phyloP scores from a whole-genome alignment of 1,284 basidiomycete genomes.

The Malassezia furfur region DNA sequence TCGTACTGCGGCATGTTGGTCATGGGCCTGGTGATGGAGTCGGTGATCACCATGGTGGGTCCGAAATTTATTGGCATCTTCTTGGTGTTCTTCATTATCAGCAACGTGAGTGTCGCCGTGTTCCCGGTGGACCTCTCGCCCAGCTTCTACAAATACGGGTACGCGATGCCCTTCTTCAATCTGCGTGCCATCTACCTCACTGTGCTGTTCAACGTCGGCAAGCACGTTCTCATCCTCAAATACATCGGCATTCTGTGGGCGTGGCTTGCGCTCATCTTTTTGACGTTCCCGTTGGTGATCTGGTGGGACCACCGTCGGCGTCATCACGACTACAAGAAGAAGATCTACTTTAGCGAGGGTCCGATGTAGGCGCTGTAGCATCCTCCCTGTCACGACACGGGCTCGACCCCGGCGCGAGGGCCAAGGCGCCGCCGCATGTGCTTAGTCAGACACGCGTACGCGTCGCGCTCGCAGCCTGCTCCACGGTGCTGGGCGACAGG shows the following conservation, averaged over 20 bases:
- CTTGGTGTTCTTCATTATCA: slow-evolving; percentile 36
- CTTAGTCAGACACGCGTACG: slow-evolving; percentile 2
- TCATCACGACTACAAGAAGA: neutral
- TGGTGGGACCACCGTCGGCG: slow-evolving; percentile 20
- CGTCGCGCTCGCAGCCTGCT: neutral
- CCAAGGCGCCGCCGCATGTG: too few species aligned
- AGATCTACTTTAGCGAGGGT: neutral
- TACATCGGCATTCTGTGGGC: slow-evolving; percentile 40
- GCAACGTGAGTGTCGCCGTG: slow-evolving; percentile 35
- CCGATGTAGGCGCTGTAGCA: neutral
- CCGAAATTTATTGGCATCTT: slow-evolving; percentile 32
- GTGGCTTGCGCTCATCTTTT: slow-evolving; percentile 30
- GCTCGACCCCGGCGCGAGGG: too few species aligned
- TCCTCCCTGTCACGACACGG: too few species aligned
- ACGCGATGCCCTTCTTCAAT: slow-evolving; percentile 42
- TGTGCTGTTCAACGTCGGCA: slow-evolving; percentile 36
- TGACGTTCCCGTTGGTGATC: slow-evolving; percentile 38
- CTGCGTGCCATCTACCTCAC: slow-evolving; percentile 32
- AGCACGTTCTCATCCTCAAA: slow-evolving; percentile 30
- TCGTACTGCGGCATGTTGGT: slow-evolving; percentile 35
- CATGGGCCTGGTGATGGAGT: slow-evolving; percentile 31
- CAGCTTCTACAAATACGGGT: slow-evolving; percentile 33
- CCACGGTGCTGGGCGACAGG: neutral
- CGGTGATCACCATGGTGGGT: slow-evolving; percentile 29
- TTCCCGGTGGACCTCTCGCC: slow-evolving; percentile 25